Evolutionary conservation across 1,284 basidiomycete genomes (phyloP), one percentile per base, ranked within the genome.

Genomic region (Sporisorium exsertum): DNA sequence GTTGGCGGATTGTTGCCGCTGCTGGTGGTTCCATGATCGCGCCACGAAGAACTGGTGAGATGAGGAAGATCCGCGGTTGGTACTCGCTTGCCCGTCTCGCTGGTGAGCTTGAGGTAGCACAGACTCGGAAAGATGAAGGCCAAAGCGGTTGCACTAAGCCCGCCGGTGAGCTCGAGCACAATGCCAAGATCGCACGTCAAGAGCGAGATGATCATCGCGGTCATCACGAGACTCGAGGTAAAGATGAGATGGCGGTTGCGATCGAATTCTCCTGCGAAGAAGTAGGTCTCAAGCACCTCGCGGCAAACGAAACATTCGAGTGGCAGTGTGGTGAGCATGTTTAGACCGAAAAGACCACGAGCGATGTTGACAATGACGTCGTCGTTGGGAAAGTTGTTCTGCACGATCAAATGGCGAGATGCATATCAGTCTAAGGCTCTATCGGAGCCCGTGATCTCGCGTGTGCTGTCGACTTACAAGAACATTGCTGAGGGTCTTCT

Each of bases 301-400:
- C 94, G 89, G 82, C 95, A 97, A 16, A 97, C 94, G 84, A 97
- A 97, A 22, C 94, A 88, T 83, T 97, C 94, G 53, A 97, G 88
- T 0, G 94, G 94, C 20, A 95, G 89, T 0, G 96, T 99, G 1
- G 95, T 97, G 81, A 97, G 96, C 96, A 99, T 99, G 87, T 99
- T 99, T 69, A 96, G 87, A 5, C 96, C 96, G 82, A 99, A 98
- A 81, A 93, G 94, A 80, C 97, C 94, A 24, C 95, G 90, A 7
- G 96, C 96, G 59, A 98, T 89, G 84, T 98, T 84, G 59, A 85
- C 83, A 32, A 83, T 68, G 13, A 77, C 66, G 55, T 85, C 84
- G 33, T 82, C 76, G 33, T 81, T 61, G 4, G 84, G 84, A 45
- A 85, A 85, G 68, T 85, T 85, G 73, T 85, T 85, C 52, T 65